Evolutionary conservation across 352 stramenopile genomes (phyloP).

Genomic region (Phytophthora sp.): DNA sequence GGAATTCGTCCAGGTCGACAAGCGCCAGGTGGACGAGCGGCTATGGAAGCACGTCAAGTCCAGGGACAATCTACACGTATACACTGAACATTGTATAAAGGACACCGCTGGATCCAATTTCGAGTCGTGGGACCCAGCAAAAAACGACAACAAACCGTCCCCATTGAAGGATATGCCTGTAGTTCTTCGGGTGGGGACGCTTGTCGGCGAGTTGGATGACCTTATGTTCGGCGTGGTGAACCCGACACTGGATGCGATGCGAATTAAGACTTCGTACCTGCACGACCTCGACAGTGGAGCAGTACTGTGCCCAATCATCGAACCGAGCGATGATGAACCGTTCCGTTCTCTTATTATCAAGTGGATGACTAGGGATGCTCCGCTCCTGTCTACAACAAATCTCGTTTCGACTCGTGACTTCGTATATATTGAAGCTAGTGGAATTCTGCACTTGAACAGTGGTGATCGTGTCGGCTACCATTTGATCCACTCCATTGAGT

Average conservation of each 20-base stretch:
- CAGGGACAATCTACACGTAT: constrained; percentile 51
- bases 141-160: neutral
- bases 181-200: constrained; percentile 27
- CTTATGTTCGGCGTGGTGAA: constrained; percentile 44
- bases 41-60: constrained; percentile 52
- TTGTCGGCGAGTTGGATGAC: constrained; percentile 40
- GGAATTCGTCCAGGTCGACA: constrained; percentile 30
- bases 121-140: neutral
- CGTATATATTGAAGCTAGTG: constrained; percentile 41
- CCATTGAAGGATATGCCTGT: constrained; percentile 4
- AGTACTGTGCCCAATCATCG: constrained; percentile 26
- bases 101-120: neutral
- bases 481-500: constrained; percentile 43
- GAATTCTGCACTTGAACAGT: constrained; percentile 16
- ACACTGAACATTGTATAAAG: constrained; percentile 27
- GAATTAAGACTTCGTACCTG: constrained; percentile 33
- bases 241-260: constrained; percentile 37
- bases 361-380: constrained; percentile 36
- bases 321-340: constrained; percentile 34
- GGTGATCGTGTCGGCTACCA: constrained; percentile 42
- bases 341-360: constrained; percentile 41
- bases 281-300: constrained; percentile 34
- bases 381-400: constrained; percentile 20
- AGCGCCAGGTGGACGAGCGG: constrained; percentile 35
- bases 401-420: constrained; percentile 35